Base-by-base conservation (phyloP, 148 eudicot genomes). In the Camellia sinensis region DNA sequence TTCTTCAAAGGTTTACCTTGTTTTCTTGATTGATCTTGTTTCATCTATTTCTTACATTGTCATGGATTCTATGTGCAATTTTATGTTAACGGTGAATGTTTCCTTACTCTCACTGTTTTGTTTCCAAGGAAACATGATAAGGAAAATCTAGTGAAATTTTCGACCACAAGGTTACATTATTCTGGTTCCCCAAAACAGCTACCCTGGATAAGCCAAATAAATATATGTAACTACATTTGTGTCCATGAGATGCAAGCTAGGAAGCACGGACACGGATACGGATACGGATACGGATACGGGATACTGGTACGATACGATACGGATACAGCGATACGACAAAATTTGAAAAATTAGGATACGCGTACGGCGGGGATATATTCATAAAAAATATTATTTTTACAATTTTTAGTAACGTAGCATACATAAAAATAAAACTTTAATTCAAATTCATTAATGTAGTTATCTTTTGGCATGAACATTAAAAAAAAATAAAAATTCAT, bases 1-100 rank as follows among this genome's bases (percentile, higher is more conserved):
- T 22, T 79, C 89, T 65, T 85, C 88, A n/a, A 77, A 87, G 94
- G 97, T 92, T 70, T 64, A 22, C 52, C 73, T 62, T 48, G 22
- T 82, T 71, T 64, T 15, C 19, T 62, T 77, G 50, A 18, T n/a
- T 46, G 73, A 74, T 6, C 52, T 60, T n/a, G 12, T 56, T 78
- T 78, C 64, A 50, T 13, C 54, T 73, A 22, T 67, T 71, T 61
- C 56, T 61, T 57, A 68, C 5, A 1, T 15, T 13, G 14, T 65
- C 57, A 4, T 64, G 13, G 71, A 41, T 12, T 43, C 8, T 7
- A 19, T 50, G 12, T 77, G 69, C 18, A 15, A 68, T 41, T 68
- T 41, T 67, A 19, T 12, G 18, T 77, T 67, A 67, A 17, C 52
- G 48, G 37, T 44, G 10, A 45, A 0, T 6, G 21, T 71, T 71